Evolutionary conservation across 2,329 filamentous ascomycete species (phyloP), one percentile per base, ranked within the genome.

Genomic region (Scedosporium minutisporum): DNA sequence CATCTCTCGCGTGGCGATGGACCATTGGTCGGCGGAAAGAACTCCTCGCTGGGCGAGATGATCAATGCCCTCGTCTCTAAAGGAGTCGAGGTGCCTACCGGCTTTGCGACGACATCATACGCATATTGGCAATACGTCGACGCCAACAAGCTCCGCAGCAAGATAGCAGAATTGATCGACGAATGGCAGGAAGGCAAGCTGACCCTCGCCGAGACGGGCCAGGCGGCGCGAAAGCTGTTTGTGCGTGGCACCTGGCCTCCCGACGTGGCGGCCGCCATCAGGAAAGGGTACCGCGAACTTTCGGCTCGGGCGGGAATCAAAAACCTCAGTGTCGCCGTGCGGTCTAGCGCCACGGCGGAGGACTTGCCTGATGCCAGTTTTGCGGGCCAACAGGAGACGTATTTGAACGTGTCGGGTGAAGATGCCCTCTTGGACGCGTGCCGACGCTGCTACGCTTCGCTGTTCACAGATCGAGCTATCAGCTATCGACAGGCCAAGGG

Each of bases 311-410:
- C 64, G 1, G 66, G 68, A 0, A 63, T 64, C 18, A 55, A 68
- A 33, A 64, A 70, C 12, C 48, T 73, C 6, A 68, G 68, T n/a
- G 73, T 76, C 57, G 74, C 74, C 0, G 73, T 76, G 2, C 70
- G 74, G 7, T 75, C 73, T 18, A 75, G 72, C 57, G 73, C 73
- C 3, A 76, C 74, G 23, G 73, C 73, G 3, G 74, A 76, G 64
- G 74, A 76, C 60, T 67, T 76, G 3, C 71, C 73, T 0, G 73
- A 75, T 48, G 74, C 72, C 10, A 75, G 73, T 61, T 76, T 76
- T 61, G 73, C 74, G 14, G 74, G 74, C 23, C 72, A 75, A 62
- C 73, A 74, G 44, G 74, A 76, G 55, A 71, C 71, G 0, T 75
- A 68, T 58, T 66, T 76, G n/a, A 73, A 76, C 53, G 68, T 76